Base-by-base conservation (phyloP, 2,329 filamentous ascomycete species). In the Achaetomium macrosporum region DNA sequence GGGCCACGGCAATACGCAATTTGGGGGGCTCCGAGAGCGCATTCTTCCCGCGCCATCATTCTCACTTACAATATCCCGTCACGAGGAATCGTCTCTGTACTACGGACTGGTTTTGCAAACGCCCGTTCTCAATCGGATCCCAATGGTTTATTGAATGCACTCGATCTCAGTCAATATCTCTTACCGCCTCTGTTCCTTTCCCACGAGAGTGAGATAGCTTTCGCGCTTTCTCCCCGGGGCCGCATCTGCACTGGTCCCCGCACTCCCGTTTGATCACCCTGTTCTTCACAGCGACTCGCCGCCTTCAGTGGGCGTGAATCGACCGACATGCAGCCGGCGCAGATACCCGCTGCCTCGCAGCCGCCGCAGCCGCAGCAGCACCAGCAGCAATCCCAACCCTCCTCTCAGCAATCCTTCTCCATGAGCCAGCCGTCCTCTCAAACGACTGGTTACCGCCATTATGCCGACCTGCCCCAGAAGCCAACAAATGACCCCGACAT, bases 361-460 rank as follows among this genome's bases (percentile, higher is more conserved):
- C 61, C 60, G 37, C 59, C 62, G 6, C 64, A 64, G 45, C 61
- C 60, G 37, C 59, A 25, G 35, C 55, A 53, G n/a, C 56, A 58
- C 44, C 52, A 47, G 58, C 57, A 54, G 20, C 55, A 78, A 63
- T 72, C 71, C 25, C 73, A 73, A 53, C 69, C 71, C 15, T 73
- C 77, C 5, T 79, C 77, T 8, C 78, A 82, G 56, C 76, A 79
- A 50, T 79, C 78, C 44, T 81, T 80, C 64, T 69, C 68, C 57
- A 78, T 81, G 76, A 82, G 76, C 68, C 76, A 80, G 57, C 73
- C 75, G 51, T 76, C 76, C 7, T 68, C 68, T 3, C 65, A 71
- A 29, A 76, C 78, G 56, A 61, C 64, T 19, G 71, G 68, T 7
- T 75, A 69, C 53, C 70, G 72, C 42, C 70, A 71, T 41, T 71